Evolutionary conservation across 2,329 filamentous ascomycete species (phyloP), one percentile per base, ranked within the genome.

Genomic region (Pseudogymnoascus sp.): DNA sequence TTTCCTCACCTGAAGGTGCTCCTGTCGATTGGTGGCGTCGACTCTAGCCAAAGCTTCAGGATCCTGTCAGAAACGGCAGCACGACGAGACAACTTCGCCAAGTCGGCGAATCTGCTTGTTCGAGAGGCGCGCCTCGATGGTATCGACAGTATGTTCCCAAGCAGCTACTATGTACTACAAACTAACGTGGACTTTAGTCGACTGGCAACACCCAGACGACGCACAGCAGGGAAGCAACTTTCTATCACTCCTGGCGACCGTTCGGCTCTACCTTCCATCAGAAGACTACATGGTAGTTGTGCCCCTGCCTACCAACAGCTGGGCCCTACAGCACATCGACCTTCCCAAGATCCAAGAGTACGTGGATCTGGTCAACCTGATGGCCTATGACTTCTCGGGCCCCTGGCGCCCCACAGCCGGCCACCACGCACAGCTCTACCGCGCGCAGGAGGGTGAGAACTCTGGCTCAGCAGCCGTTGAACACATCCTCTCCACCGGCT

Each of bases 351-450:
- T 87, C 10, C 81, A 87, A 60, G 77, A 83, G 53, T 86, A 89
- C 68, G 79, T 95, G 37, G 89, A 93, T 74, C 82, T 87, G 66
- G 77, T 95, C 73, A 93, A 93, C 73, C 77, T 95, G 37, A 91
- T 89, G 83, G 84, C 89, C 1, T 95, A 92, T 74, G 90, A 95
- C 74, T 90, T 93, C 71, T 86, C 83, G 26, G 89, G 90, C 1
- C 79, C 84, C 3, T 93, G 89, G 89, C 83, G 83, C 1, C 72
- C 78, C 31, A 82, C 82, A 64, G 84, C 84, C 53, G 90, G 89
- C 6, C 88, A 93, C 72, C 90, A 93, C 62, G 84, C 89, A 4
- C 89, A 92, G 72, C 82, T 95, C 1, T 90, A 87, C 71, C 78
- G 85, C 1, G 81, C 85, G 64, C 77, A 75, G 62, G 81, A 83